These are phyloP conservation scores for Plasmodium gaboni DNA, from an alignment of 169 alveolate species.

Conservation along the genomic window DNA sequence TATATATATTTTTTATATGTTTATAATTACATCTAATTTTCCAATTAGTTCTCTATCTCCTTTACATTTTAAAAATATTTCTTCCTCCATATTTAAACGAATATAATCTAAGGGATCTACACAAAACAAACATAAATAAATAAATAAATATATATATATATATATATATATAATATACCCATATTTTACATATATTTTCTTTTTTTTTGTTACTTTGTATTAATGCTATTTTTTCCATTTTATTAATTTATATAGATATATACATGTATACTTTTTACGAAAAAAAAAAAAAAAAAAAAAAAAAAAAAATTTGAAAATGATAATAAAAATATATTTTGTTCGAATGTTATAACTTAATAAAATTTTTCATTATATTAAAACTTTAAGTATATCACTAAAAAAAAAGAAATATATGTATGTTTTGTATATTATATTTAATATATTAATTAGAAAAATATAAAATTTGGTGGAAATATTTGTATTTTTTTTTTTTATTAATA, in stretches of 20 bases:
- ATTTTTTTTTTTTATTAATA: too few species aligned
- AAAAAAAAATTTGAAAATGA: not conserved
- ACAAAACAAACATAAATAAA: not conserved
- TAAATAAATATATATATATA: not conserved
- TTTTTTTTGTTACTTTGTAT: slow-evolving; percentile 34
- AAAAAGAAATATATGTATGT: too few species aligned
- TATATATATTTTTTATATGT: not conserved
- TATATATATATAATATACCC: not conserved
- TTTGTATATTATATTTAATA: too few species aligned
- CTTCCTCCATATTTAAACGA: slow-evolving; percentile 91
- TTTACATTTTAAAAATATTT: slow-evolving; percentile 90
- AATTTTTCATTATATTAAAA: not conserved
- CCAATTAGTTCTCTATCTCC: slow-evolving; percentile 93
- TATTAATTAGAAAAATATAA: too few species aligned
- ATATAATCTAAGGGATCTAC: slow-evolving; percentile 93
- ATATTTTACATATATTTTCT: not conserved
- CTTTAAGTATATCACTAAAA: too few species aligned
- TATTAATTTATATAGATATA: not conserved
- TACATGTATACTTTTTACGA: not conserved
- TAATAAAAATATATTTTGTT: not conserved
- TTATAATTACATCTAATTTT: slow-evolving; percentile 85
- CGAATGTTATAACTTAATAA: not conserved
- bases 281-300: slow-evolving; percentile 4
- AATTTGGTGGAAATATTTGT: too few species aligned
- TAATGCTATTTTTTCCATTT: slow-evolving; percentile 48